Base-by-base conservation (phyloP, 176 grass and related monocot species). In the Eragrostis curvula region DNA sequence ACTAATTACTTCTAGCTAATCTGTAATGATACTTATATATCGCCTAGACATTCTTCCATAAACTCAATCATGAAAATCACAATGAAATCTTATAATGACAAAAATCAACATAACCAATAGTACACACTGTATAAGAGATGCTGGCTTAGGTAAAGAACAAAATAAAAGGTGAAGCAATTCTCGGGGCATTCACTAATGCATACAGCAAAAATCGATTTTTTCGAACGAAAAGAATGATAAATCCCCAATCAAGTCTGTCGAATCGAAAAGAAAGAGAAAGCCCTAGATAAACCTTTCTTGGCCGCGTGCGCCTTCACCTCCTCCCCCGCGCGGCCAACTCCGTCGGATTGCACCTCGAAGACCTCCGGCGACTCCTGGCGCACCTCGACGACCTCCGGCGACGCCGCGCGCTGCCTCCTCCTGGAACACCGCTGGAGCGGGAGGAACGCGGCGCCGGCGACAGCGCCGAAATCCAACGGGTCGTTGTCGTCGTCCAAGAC, bases 381-480 rank as follows among this genome's bases (percentile, higher is more conserved):
- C 60, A 1, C 40, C 15, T 76, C n/a, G 5, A 51, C 18, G 40
- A 62, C 41, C 55, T 59, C 74, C 1, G 28, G 52, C 40, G 81
- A 65, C 17, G 73, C 49, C 30, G 78, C 73, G 36, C 68, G 78
- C 36, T 80, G 49, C 82, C 85, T 83, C 52, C 43, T 71, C 67
- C 83, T 39, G 11, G 49, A 23, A 29, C 88, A 86, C 40, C 70
- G 82, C 65, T 64, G 85, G 49, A 94, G 88, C 15, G 92, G 95
- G 77, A 88, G 84, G 65, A 97, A 97, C 63, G 87, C 27, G 52
- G 63, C 43, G 36, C 73, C 25, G 66, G 86, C 57, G 56, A 71
- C 40, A 23, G 66, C 86, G 25, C 79, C 50, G 8, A 87, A 62
- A 69, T 87, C 86, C 25, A 87, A 3, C 1, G 46, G 66, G 66